Percentiles rank a stretch among this genome's conserved stretches.
Conservation (phyloP, 805 yeast genomes). For the Teunomyces aglyptinius region DNA sequence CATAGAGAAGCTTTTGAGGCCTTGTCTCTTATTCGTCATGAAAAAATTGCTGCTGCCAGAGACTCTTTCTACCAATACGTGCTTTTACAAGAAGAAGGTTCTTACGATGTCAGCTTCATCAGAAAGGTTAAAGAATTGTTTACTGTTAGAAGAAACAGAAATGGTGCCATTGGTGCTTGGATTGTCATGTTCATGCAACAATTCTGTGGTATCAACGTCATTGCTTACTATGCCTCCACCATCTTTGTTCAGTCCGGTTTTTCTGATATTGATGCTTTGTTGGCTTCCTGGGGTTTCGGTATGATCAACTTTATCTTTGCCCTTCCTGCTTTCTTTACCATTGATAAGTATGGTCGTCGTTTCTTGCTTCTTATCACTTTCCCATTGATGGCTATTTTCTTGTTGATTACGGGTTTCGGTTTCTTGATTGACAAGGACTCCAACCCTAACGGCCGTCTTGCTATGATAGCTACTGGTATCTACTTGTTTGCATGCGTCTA, state of each 20-base stretch:
- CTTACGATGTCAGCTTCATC: slow-evolving; percentile 45
- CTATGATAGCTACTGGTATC: slow-evolving; percentile 67
- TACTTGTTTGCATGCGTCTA: slow-evolving; percentile 71
- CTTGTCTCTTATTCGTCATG: slow-evolving; percentile 44
- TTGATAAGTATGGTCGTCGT: slow-evolving; percentile 77
- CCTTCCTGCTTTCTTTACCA: slow-evolving; percentile 75
- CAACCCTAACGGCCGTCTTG: slow-evolving; percentile 53
- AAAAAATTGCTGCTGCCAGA: slow-evolving; percentile 57
- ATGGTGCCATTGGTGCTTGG: slow-evolving; percentile 78
- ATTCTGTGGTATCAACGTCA: slow-evolving; percentile 86
- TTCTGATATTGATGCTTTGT: slow-evolving; percentile 56
- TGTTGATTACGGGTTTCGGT: slow-evolving; percentile 64
- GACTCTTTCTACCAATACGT: slow-evolving; percentile 60
- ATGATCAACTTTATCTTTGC: slow-evolving; percentile 78
- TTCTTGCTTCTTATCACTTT: slow-evolving; percentile 54
- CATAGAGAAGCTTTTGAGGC: slow-evolving; percentile 51
- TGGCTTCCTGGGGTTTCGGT: slow-evolving; percentile 88
- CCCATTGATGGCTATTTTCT: slow-evolving; percentile 60
- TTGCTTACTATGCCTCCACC: slow-evolving; percentile 79
- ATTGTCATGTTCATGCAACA: slow-evolving; percentile 88
- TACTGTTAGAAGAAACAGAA: slow-evolving; percentile 75
- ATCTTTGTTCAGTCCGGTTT: slow-evolving; percentile 71
- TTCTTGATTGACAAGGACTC: slow-evolving; percentile 59
- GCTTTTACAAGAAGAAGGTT: slow-evolving; percentile 60
- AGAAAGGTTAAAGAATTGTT: slow-evolving; percentile 56